These are phyloP conservation scores for Boletus rufocinnamomeus DNA, from an alignment of 768 basidiomycete genomes.

Conservation along the genomic window DNA sequence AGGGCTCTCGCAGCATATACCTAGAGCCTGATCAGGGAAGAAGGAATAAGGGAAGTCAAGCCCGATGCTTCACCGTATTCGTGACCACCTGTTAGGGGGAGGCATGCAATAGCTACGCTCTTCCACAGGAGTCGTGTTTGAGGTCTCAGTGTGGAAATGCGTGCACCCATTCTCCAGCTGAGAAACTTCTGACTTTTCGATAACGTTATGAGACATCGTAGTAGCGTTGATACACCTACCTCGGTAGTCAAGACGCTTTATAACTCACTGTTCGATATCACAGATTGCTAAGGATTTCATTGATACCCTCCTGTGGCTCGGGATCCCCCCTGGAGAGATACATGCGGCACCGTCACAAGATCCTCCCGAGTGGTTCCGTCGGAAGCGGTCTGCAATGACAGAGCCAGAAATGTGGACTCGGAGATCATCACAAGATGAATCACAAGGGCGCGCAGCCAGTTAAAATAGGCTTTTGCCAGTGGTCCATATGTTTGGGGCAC, in stretches of 20 bases:
- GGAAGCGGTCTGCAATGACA: background rate
- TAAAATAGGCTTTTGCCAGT: background rate
- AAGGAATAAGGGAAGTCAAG: background rate
- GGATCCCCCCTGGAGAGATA: background rate
- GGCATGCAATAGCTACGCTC: slow-evolving; percentile 2
- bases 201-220: slow-evolving; percentile 2
- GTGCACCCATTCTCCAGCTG: background rate
- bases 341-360: background rate
- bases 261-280: background rate
- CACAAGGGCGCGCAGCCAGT: background rate
- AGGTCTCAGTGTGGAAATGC: background rate
- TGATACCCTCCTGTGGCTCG: background rate
- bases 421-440: background rate
- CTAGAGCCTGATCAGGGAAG: slow-evolving; percentile 25
- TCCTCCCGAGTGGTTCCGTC: background rate
- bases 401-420: background rate
- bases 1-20: slow-evolving; percentile 50
- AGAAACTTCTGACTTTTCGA: background rate
- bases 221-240: background rate
- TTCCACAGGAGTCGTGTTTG: background rate
- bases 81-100: slow-evolving; percentile 53
- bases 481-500: background rate
- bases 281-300: too few relatives aligned
- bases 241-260: background rate
- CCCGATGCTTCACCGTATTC: slow-evolving; percentile 43